phyloP scores from a whole-genome alignment of 176 grass and related monocot species.

The Oryza punctata region DNA sequence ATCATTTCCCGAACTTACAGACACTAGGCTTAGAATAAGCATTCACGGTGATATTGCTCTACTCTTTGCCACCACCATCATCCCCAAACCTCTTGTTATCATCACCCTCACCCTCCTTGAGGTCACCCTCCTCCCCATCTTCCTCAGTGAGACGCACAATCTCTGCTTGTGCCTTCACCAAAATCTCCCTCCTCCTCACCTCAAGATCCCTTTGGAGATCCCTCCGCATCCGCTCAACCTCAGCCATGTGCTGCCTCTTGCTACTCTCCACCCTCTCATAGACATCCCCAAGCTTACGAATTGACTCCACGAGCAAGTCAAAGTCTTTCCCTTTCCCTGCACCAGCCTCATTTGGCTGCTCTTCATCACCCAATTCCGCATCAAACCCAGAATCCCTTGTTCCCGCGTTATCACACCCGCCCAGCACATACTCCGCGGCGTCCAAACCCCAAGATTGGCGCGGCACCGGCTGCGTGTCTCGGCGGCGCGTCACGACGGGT shows the following conservation, averaged over 20 bases:
- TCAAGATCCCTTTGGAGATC: slow-evolving; percentile 81
- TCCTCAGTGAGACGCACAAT: slow-evolving; percentile 56
- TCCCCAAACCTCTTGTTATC: slow-evolving; percentile 32
- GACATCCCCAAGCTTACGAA: slow-evolving; percentile 64
- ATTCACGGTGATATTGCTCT: slow-evolving; percentile 33
- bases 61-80: slow-evolving; percentile 27
- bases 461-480: slow-evolving; percentile 43
- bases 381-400: slow-evolving; percentile 34
- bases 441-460: slow-evolving; percentile 53
- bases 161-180: slow-evolving; percentile 67
- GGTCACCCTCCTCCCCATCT: slow-evolving; percentile 30
- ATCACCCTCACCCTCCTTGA: slow-evolving; percentile 29
- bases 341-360: not conserved
- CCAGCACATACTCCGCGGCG: slow-evolving; percentile 45
- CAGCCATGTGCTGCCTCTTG: slow-evolving; percentile 65
- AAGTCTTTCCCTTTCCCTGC: slow-evolving; percentile 21
- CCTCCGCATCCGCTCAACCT: slow-evolving; percentile 73
- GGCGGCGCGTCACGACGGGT: slow-evolving; percentile 35
- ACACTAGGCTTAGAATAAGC: slow-evolving; percentile 40
- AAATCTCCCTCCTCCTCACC: slow-evolving; percentile 67
- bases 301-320: slow-evolving; percentile 54
- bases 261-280: slow-evolving; percentile 72
- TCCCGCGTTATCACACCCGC: slow-evolving; percentile 13
- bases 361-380: slow-evolving; percentile 37
- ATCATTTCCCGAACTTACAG: slow-evolving; percentile 57